A percentile compares a stretch with the other conserved stretches of the same genome.
phyloP scores from a whole-genome alignment of 192 early-diverging fungal species.

The Coemansia sp. region DNA sequence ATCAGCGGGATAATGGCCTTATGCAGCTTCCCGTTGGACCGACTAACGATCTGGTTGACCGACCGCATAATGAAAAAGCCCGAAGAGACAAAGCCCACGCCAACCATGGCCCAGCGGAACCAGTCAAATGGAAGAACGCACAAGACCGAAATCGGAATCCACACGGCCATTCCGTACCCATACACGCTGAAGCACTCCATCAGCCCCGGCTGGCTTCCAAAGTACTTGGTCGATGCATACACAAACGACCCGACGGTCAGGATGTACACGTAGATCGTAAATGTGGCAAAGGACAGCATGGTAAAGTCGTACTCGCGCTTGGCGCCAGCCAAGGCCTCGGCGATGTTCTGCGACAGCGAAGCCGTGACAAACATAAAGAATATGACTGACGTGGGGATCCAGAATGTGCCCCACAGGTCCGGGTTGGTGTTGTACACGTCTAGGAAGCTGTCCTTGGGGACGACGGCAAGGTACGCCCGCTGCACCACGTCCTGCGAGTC shows the following conservation, averaged over 20 bases:
- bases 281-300: slow-evolving; percentile 75
- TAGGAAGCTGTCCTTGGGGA: slow-evolving; percentile 75
- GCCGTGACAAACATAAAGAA: slow-evolving; percentile 94
- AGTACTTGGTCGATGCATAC: slow-evolving; percentile 83
- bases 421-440: slow-evolving; percentile 79
- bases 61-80: slow-evolving; percentile 57
- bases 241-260: slow-evolving; percentile 67
- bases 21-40: slow-evolving; percentile 67
- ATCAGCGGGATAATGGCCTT: slow-evolving; percentile 68
- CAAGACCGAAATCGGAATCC: slow-evolving; percentile 83
- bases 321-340: slow-evolving; percentile 57
- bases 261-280: slow-evolving; percentile 80
- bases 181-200: slow-evolving; percentile 83
- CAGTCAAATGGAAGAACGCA: slow-evolving; percentile 80
- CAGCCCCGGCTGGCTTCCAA: slow-evolving; percentile 76
- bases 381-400: slow-evolving; percentile 96
- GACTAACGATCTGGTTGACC: slow-evolving; percentile 58
- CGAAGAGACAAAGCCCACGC: slow-evolving; percentile 69
- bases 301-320: slow-evolving; percentile 76
- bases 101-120: slow-evolving; percentile 78
- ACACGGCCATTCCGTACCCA: slow-evolving; percentile 89
- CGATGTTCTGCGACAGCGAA: slow-evolving; percentile 82
- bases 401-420: slow-evolving; percentile 97
- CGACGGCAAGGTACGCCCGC: slow-evolving; percentile 63
- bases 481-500: slow-evolving; percentile 79